Percentiles rank a stretch among this genome's conserved stretches.
phyloP scores from a whole-genome alignment of 139 green algal genomes.

The Chlamydomonas sp. region DNA sequence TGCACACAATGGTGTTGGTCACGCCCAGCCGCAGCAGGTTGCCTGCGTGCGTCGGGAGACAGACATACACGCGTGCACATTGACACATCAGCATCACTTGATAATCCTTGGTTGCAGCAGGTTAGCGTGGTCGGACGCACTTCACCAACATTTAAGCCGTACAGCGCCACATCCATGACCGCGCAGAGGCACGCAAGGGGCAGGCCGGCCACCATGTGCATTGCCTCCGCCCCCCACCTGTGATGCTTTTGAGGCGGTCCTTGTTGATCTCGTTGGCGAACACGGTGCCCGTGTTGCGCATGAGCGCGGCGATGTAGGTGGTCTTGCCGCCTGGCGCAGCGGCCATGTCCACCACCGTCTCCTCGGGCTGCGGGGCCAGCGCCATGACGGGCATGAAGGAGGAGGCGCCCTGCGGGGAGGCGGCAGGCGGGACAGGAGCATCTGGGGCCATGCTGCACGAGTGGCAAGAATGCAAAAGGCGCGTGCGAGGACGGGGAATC shows the following conservation, averaged over 20 bases:
- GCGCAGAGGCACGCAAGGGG: no score
- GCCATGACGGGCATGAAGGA: conserved; percentile 99
- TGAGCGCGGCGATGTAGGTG: conserved; percentile 94
- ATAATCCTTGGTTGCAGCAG: no score
- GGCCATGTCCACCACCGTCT: conserved; percentile 96
- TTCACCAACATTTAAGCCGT: no score
- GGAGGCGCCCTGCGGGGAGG: conserved; percentile 75
- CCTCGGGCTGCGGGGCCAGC: conserved; percentile 83
- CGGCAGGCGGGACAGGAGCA: background rate
- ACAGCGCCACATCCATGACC: no score
- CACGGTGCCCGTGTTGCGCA: conserved; percentile 95
- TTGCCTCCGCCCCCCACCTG: conserved; percentile 67
- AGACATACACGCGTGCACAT: conserved; percentile 78
- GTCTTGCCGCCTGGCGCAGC: conserved; percentile 99
- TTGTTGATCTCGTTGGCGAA: conserved; percentile 98
- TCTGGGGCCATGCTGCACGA: background rate
- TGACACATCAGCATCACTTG: conserved; percentile 66
- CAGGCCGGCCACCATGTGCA: conserved; percentile 27
- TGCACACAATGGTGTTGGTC: conserved; percentile 95
- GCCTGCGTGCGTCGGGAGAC: conserved; percentile 61
- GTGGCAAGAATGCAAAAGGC: background rate
- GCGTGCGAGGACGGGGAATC: background rate
- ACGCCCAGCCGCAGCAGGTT: conserved; percentile 97
- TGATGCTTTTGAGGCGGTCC: conserved; percentile 89
- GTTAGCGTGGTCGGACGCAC: no score